Evolutionary conservation across 768 basidiomycete genomes (phyloP).

Genomic region (Tephrocybe sp.): DNA sequence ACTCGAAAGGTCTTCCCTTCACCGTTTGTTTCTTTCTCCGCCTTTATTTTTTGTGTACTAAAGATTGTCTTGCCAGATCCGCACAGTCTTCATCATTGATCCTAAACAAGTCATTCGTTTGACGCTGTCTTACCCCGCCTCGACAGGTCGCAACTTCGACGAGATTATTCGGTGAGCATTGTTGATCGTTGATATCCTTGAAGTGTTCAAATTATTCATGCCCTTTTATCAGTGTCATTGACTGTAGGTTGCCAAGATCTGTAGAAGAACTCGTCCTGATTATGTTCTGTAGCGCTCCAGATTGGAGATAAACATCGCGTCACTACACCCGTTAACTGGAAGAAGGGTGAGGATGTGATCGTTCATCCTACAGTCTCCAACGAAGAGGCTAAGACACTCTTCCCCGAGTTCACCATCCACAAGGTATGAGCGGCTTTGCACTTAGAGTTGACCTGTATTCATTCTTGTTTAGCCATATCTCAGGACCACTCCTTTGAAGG

Average conservation of each 20-base stretch:
- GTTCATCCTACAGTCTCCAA: conserved; percentile 80
- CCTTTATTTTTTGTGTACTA: background rate
- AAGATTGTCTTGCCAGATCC: conserved; percentile 52
- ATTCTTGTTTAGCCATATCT: conserved; percentile 68
- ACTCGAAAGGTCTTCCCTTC: conserved; percentile 87
- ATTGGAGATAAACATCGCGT: conserved; percentile 82
- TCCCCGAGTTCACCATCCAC: conserved; percentile 80
- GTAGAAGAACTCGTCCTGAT: conserved; percentile 36
- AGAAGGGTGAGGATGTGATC: conserved; percentile 90
- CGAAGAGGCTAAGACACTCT: conserved; percentile 89
- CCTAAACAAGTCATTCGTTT: conserved; percentile 94
- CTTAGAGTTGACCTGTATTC: conserved; percentile 2
- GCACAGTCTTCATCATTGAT: conserved; percentile 97
- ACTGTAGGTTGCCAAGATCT: conserved; percentile 40
- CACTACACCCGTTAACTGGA: conserved; percentile 95
- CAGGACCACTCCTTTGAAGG: conserved; percentile 67
- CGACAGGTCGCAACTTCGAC: conserved; percentile 92
- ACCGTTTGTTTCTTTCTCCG: conserved; percentile 49
- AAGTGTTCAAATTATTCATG: background rate
- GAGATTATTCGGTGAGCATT: conserved; percentile 46
- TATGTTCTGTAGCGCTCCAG: conserved; percentile 63
- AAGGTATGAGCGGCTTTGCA: conserved; percentile 45
- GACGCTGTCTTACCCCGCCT: conserved; percentile 88
- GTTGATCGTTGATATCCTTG: conserved; percentile 4
- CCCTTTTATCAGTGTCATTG: conserved; percentile 63